Base-by-base conservation (phyloP, 2,329 filamentous ascomycete species). In the Anthostomella pinea region DNA sequence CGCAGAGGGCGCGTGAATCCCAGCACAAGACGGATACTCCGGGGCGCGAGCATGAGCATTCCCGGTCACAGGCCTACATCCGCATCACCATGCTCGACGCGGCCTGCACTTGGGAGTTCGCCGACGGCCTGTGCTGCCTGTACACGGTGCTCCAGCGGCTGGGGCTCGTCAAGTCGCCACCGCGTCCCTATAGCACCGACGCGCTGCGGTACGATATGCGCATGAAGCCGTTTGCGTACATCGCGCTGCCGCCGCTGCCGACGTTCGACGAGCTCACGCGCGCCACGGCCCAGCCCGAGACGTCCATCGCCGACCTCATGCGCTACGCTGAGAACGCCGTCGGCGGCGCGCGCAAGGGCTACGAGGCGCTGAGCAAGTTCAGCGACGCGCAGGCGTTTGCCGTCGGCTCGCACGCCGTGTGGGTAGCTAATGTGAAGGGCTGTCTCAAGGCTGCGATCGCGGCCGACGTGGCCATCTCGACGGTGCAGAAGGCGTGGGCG, bases 161-260 rank as follows among this genome's bases (percentile, higher is more conserved):
- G 6, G 52, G 60, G 17, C 56, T 81, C 43, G 48, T 88, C 49
- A 63, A 68, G 33, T 38, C 64, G 0, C 75, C 70, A 5, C 60
- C 62, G 0, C 67, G 78, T 1, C 81, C 83, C 0, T 94, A 89
- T 57, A 78, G 81, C 38, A 77, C 75, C 11, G 76, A 85, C 39
- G 63, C 70, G 20, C 66, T 89, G 4, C 80, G 87, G 8, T 90
- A 93, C 59, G 85, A 93, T 48, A 66, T 94, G 8, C 84, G 90
- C 40, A 93, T 95, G 87, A 86, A 85, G 53, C 87, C 88, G 0
- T 95, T 94, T 54, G 69, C 83, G 1, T 59, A 68, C 6, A 75
- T 95, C 38, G 73, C 76, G 8, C 70, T 87, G 2, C 85, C 87
- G 0, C 75, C 79, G 41, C 69, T 87, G 10, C 80, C 85, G 1